phyloP scores from a whole-genome alignment of 176 grass and related monocot genomes.

The Thinopyrum elongatum region DNA sequence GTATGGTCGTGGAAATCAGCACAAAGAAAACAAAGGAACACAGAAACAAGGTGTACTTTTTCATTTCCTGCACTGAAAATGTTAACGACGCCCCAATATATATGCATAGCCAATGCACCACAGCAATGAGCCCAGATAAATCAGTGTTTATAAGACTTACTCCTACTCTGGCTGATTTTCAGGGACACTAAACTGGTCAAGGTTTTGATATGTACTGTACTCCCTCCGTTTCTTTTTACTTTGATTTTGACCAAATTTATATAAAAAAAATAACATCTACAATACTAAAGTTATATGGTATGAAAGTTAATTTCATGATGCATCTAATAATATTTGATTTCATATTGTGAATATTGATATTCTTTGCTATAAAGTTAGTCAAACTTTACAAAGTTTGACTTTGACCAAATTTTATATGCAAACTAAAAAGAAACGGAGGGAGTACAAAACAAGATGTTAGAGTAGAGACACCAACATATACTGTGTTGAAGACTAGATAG shows the following conservation, averaged over 20 bases:
- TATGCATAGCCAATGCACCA: slow-evolving; percentile 4
- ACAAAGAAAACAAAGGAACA: slow-evolving; percentile 28
- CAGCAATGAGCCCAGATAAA: not conserved
- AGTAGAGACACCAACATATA: not conserved
- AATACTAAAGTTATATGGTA: too few relatives aligned
- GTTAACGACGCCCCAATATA: not conserved
- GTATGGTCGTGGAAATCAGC: slow-evolving; percentile 39
- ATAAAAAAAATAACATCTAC: too few relatives aligned
- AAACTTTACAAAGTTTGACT: too few relatives aligned
- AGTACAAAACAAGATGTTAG: not conserved
- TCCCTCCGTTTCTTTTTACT: too few relatives aligned
- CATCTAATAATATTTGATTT: too few relatives aligned
- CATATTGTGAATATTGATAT: too few relatives aligned
- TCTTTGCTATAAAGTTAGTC: too few relatives aligned
- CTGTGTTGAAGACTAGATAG: not conserved
- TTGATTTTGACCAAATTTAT: too few relatives aligned
- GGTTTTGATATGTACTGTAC: not conserved
- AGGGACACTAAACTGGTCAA: not conserved
- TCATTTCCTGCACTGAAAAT: slow-evolving; percentile 26
- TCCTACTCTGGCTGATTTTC: not conserved
- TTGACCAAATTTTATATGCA: too few relatives aligned
- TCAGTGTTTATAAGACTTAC: not conserved
- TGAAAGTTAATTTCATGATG: too few relatives aligned
- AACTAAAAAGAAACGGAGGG: too few relatives aligned
- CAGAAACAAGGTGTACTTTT: slow-evolving; percentile 19